Evolutionary conservation across 2,329 filamentous ascomycete genomes (phyloP), one percentile per base, ranked within the genome.

Genomic region (Saccharata proteae): DNA sequence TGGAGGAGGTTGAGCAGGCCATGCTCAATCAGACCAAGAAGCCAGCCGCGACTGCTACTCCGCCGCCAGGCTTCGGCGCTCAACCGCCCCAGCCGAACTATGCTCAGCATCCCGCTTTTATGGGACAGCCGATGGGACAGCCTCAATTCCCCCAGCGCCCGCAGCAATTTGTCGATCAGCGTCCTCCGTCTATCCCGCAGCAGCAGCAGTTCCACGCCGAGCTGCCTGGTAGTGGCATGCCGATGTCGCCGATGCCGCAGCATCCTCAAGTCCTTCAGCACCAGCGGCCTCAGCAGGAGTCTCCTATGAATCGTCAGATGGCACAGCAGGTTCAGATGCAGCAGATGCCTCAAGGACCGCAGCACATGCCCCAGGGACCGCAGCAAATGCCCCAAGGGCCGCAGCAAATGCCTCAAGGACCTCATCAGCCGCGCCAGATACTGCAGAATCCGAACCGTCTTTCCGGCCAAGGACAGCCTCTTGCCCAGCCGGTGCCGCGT

Each of bases 1-100:
- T 98, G 48, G 90, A 96, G 53, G 90, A 98, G 61, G 86, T 98
- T 13, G 90, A 98, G 60, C 88, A 88, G 32, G 77, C 84, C 41
- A 86, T 98, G 78, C 74, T 81, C 38, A 67, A 71, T 19, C 78
- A 86, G 43, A 60, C 72, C 18, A 69, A 71, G 45, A 67, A 67
- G 39, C 58, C 63, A 8, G 45, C 58, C 6, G 14, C 43, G 8
- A 48, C 59, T 34, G 49, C 55, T 6, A 41, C 56, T 12, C 47
- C 54, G 21, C 50, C 52, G 12, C 45, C 39, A 11, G 39, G 36
- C 11, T 28, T 32, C 19, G 40, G 40, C 5, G 38, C 35, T 26
- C 46, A 43, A 31, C 30, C 32, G 29, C 26, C 38, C 29, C 38
- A 33, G n/a, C 39, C 35, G 39, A 40, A 26, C 15, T 36, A 16